phyloP scores from a whole-genome alignment of 2,329 filamentous ascomycete species.

The Aspergillus proliferans region DNA sequence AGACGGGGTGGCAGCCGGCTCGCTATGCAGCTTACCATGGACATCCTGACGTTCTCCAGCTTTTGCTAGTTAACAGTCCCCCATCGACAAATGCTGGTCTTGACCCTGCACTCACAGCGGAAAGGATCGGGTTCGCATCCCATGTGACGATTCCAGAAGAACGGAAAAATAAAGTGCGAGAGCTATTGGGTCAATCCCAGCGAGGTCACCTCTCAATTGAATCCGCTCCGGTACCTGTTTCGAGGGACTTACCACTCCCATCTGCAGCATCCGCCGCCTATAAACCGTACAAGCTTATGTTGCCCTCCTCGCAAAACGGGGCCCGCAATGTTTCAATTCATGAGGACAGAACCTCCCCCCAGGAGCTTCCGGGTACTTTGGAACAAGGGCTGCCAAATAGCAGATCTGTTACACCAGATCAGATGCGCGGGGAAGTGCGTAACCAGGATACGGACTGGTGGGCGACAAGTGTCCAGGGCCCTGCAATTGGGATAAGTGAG shows the following conservation, averaged over 20 bases:
- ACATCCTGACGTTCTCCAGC: conserved; percentile 27
- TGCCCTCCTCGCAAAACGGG: no score
- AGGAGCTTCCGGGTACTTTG: conserved; percentile 20
- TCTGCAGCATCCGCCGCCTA: no score
- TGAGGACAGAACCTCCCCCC: conserved; percentile 1
- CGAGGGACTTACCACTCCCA: no score
- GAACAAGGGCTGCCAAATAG: conserved; percentile 22
- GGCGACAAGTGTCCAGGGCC: neutral
- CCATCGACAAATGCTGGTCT: conserved; percentile 7
- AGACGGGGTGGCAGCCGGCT: conserved; percentile 32
- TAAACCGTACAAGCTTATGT: no score
- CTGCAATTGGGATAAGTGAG: no score
- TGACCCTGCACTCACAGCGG: conserved; percentile 11
- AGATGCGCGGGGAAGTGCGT: conserved; percentile 13
- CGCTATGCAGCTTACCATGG: conserved; percentile 35
- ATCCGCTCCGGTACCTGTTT: neutral
- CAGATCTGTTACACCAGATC: conserved; percentile 20
- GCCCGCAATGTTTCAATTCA: no score
- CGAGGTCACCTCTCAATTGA: neutral
- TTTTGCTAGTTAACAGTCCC: conserved; percentile 23
- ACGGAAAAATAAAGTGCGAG: conserved; percentile 13
- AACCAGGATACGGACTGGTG: neutral
- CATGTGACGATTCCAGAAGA: conserved; percentile 16
- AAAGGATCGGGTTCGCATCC: conserved; percentile 20
- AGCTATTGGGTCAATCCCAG: conserved; percentile 11